Evolutionary conservation across 2,329 filamentous ascomycete genomes (phyloP), one percentile per base, ranked within the genome.

Genomic region (Fragosphaeria purpurea): DNA sequence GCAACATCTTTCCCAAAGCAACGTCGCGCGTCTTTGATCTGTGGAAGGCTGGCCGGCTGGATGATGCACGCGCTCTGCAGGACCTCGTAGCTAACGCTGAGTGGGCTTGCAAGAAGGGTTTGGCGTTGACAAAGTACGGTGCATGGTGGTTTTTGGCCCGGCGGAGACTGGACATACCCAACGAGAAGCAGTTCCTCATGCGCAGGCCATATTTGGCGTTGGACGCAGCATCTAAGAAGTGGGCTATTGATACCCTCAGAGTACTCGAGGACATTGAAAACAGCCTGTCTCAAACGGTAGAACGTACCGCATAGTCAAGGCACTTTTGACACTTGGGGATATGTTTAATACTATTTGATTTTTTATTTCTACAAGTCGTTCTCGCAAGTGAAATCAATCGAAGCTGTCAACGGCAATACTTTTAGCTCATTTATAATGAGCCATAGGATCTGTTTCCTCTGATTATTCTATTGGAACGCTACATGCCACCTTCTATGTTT

Each of bases 91-190:
- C 72, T 1, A 67, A 70, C 45, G 71, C 71, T 0, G 72, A 75
- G 53, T 72, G 70, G 65, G 71, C 72, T 0, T 75, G 72, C 54
- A 75, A 75, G 58, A 73, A 74, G 59, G 66, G 79, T 0, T 66
- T 75, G 31, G 65, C 69, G 0, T 60, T 65, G 7, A 75, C 72
- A 0, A 75, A 75, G 55, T 75, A 68, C 48, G 72, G 67, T 6
- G 66, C 69, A 0, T 70, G 67, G 58, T 61, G 67, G 53, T 73
- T 68, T 53, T 55, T 71, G 0, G 72, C 71, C 0, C 39, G n/a
- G 44, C 61, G 58, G 8, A 55, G 58, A 1, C 56, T 71, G 5
- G 71, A 70, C 0, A n/a, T 73, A 1, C 52, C 56, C 12, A 57
- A 64, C 11, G 61, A 66, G 56, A 61, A 55, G 0, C 54, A 62